Conservation (phyloP, 345 rosid genomes). For the Salix udensis region DNA sequence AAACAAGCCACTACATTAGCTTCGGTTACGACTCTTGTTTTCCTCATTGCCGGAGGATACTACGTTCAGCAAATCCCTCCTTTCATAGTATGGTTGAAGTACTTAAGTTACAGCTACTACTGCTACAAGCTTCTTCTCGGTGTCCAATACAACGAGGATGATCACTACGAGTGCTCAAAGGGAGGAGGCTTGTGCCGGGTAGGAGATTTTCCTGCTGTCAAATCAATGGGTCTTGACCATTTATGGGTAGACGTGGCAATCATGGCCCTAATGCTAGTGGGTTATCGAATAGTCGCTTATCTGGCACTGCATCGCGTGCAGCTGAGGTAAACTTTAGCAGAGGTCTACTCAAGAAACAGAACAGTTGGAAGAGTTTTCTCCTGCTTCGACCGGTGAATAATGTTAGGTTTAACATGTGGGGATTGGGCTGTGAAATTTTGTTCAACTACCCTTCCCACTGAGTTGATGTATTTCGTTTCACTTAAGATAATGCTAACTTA, state of each 20-base stretch:
- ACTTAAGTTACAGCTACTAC: slow-evolving; percentile 94
- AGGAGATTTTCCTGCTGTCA: slow-evolving; percentile 76
- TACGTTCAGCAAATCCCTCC: slow-evolving; percentile 91
- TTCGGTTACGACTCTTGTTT: slow-evolving; percentile 90
- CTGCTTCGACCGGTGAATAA: slow-evolving; percentile 49
- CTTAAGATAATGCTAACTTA: slow-evolving; percentile 22
- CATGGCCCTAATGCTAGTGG: slow-evolving; percentile 92
- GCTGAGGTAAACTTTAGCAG: slow-evolving; percentile 39
- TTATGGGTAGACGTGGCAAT: slow-evolving; percentile 81
- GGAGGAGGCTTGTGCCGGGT: slow-evolving; percentile 68
- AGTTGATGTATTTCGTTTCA: slow-evolving; percentile 22
- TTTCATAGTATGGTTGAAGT: slow-evolving; percentile 94
- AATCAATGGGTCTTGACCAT: slow-evolving; percentile 72
- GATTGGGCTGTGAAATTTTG: slow-evolving; percentile 35
- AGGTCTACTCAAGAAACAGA: not conserved
- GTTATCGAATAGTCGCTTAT: slow-evolving; percentile 80
- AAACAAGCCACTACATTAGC: slow-evolving; percentile 97
- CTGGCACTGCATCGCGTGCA: slow-evolving; percentile 72
- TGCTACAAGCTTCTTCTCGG: slow-evolving; percentile 95
- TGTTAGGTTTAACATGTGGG: slow-evolving; percentile 29
- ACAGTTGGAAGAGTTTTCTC: slow-evolving; percentile 30
- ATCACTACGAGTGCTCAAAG: slow-evolving; percentile 70
- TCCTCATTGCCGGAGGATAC: slow-evolving; percentile 95
- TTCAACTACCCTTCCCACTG: slow-evolving; percentile 16
- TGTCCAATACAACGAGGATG: slow-evolving; percentile 73